Evolutionary conservation across 1,139 yeast genomes (phyloP).

Genomic region (Trichomonascaceae sp.): DNA sequence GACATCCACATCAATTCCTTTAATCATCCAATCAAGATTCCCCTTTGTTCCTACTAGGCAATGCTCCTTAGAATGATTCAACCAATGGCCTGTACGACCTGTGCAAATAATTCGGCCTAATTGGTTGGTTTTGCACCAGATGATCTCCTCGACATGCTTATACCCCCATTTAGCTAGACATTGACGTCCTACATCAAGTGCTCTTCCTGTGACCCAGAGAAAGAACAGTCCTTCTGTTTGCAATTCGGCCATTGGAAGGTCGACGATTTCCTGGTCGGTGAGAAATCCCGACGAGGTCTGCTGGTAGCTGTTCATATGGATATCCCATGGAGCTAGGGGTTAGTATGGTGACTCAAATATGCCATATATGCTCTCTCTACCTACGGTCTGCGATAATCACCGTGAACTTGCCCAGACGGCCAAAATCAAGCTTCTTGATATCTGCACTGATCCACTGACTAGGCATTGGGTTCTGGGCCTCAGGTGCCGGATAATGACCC

Average conservation of each 20-base stretch:
- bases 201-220: conserved; percentile 93
- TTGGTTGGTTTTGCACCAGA: conserved; percentile 91
- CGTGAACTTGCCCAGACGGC: conserved; percentile 71
- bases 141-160: conserved; percentile 63
- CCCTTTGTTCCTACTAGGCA: conserved; percentile 81
- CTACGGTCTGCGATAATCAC: conserved; percentile 76
- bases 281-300: conserved; percentile 50
- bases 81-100: conserved; percentile 96
- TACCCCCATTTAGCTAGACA: conserved; percentile 83
- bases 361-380: conserved; percentile 1
- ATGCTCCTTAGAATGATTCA: conserved; percentile 92
- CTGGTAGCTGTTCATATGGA: conserved; percentile 30
- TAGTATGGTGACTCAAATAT: neutral
- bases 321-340: conserved; percentile 33
- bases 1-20: conserved; percentile 63
- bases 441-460: conserved; percentile 89
- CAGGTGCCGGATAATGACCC: conserved; percentile 1
- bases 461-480: conserved; percentile 32
- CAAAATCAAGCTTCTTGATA: conserved; percentile 63
- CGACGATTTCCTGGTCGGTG: conserved; percentile 47
- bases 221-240: conserved; percentile 81
- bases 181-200: conserved; percentile 78
- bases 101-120: conserved; percentile 83
- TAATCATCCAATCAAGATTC: conserved; percentile 63
- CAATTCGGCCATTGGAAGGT: conserved; percentile 57